phyloP scores from a whole-genome alignment of 257 asterid genomes.

The Coffea eugenioides region DNA sequence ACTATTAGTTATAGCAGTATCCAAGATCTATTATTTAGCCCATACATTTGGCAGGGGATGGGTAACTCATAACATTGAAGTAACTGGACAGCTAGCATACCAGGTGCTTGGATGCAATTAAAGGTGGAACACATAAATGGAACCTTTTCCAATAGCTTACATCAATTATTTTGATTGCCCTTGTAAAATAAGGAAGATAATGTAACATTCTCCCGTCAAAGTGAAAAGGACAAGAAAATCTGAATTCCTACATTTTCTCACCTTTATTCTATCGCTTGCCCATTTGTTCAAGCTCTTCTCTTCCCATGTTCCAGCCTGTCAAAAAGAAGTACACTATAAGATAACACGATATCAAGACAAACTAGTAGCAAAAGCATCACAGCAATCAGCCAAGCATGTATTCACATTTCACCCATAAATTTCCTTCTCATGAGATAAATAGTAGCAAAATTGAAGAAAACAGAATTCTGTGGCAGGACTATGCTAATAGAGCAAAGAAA shows the following conservation, averaged over 20 bases:
- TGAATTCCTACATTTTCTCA: slow-evolving; percentile 12
- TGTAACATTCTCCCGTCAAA: neutral
- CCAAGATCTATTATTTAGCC: neutral
- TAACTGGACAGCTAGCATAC: too few relatives aligned
- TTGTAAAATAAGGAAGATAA: neutral
- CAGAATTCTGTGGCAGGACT: neutral
- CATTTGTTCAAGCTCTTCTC: slow-evolving; percentile 47
- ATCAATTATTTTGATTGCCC: neutral
- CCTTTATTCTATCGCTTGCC: slow-evolving; percentile 50
- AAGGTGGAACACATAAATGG: neutral
- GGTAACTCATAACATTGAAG: neutral
- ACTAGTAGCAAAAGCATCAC: neutral
- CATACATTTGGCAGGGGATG: neutral
- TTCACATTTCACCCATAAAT: neutral
- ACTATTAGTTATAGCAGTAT: too few relatives aligned
- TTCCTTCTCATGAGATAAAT: neutral
- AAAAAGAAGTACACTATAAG: slow-evolving; percentile 5
- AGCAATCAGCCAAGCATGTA: neutral
- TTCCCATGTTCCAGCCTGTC: slow-evolving; percentile 60
- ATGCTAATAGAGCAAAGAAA: neutral
- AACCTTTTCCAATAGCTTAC: neutral
- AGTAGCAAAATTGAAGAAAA: neutral
- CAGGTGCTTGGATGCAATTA: neutral
- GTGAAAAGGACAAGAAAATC: neutral
- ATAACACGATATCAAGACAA: neutral